Percentiles rank a stretch among this genome's conserved stretches.
Conservation (phyloP, 2,329 filamentous ascomycete genomes). For the Diaporthe longicolla region DNA sequence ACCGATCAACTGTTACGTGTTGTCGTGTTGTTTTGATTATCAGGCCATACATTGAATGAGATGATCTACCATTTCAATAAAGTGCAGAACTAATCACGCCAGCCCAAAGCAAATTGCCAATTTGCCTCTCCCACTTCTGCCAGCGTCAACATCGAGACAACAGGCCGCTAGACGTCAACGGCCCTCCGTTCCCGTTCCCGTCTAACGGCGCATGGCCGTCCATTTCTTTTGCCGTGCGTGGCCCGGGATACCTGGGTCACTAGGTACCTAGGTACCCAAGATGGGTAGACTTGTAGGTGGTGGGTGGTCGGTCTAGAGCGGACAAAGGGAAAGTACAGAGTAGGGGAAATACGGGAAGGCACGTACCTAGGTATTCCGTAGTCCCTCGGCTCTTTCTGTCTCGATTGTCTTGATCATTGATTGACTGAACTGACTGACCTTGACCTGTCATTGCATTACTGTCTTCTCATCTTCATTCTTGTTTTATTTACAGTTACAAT, state of each 20-base stretch:
- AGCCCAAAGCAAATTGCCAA: constrained; percentile 15
- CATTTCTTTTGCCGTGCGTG: neutral
- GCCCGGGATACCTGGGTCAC: neutral
- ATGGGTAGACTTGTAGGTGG: too few species aligned
- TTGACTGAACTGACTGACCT: neutral
- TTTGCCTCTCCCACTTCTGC: neutral
- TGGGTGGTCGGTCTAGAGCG: neutral
- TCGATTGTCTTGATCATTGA: too few species aligned
- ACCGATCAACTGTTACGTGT: neutral
- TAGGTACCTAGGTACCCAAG: too few species aligned
- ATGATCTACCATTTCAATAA: neutral
- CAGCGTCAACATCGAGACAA: neutral
- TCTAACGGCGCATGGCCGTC: constrained; percentile 6
- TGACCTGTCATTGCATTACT: neutral
- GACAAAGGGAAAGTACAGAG: constrained; percentile 22
- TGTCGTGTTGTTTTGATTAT: neutral
- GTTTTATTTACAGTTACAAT: too few species aligned
- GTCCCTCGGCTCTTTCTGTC: neutral
- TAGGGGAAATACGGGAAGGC: neutral
- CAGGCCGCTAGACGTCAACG: neutral
- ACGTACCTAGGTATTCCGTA: neutral
- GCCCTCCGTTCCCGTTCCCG: neutral
- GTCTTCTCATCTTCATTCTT: neutral
- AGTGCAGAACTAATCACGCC: neutral
- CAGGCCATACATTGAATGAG: neutral